Conservation (phyloP, 371 early-diverging fungal genomes). For the Thermomucor indicae-seudaticae region DNA sequence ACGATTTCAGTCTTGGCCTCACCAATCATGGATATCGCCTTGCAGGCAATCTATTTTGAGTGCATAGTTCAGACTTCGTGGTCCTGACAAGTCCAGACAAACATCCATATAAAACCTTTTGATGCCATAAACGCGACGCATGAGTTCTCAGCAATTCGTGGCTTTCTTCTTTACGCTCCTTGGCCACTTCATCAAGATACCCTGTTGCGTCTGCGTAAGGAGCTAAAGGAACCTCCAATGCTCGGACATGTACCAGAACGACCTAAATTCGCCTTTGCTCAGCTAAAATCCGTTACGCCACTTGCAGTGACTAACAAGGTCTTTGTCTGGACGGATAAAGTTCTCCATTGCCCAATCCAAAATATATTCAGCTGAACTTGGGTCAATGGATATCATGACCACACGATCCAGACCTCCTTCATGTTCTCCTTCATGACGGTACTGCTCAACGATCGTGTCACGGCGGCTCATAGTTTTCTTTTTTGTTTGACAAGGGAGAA, state of each 20-base stretch:
- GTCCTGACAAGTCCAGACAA: neutral
- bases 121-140: slow-evolving; percentile 23
- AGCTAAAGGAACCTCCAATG: slow-evolving; percentile 32
- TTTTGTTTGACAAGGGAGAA: neutral
- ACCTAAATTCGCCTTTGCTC: slow-evolving; percentile 9
- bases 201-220: slow-evolving; percentile 37
- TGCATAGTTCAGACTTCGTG: neutral
- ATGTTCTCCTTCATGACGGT: slow-evolving; percentile 1
- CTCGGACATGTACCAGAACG: slow-evolving; percentile 33
- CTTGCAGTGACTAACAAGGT: no score
- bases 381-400: slow-evolving; percentile 31
- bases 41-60: slow-evolving; percentile 38
- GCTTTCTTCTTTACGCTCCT: slow-evolving; percentile 36
- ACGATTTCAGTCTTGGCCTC: slow-evolving; percentile 55
- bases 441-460: slow-evolving; percentile 12
- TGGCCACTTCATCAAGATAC: slow-evolving; percentile 31
- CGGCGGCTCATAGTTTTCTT: slow-evolving; percentile 3
- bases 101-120: slow-evolving; percentile 14
- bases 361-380: slow-evolving; percentile 32
- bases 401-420: slow-evolving; percentile 22
- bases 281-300: neutral
- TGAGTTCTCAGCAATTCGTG: slow-evolving; percentile 29
- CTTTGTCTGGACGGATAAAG: slow-evolving; percentile 32
- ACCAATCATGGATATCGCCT: slow-evolving; percentile 58
- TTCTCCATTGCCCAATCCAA: slow-evolving; percentile 49